Evolutionary conservation across 2,329 filamentous ascomycete genomes (phyloP), one percentile per base, ranked within the genome.

Genomic region (Biscogniauxia mediterranea): DNA sequence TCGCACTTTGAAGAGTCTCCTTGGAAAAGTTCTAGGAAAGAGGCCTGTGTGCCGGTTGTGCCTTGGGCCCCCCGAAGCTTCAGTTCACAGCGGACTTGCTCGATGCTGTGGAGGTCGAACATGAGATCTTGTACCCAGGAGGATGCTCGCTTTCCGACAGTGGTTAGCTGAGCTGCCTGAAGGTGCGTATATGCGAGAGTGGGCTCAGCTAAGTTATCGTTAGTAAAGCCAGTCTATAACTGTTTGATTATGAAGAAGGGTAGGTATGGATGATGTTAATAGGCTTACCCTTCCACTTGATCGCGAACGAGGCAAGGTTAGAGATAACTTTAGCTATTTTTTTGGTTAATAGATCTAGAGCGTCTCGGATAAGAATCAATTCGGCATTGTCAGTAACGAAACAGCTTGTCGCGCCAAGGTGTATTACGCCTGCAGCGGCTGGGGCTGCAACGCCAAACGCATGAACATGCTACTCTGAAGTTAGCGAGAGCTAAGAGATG

Each of bases 301-400:
- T 74, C 9, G 92, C 89, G 73, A 96, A 94, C 42, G 81, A 74
- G 21, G 83, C 81, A 26, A 96, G 82, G 75, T 92, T 92, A 63
- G 85, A 78, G 67, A 96, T 88, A 61, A 92, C 87, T 66, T 86
- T 90, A 55, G 91, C 91, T 5, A 96, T 78, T 77, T 93, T 95
- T 50, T 86, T 86, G 13, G 89, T 79, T 6, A 95, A 75, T 17
- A 95, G 77, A 67, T 93, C 85, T 56, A 96, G 78, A 9, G 85
- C 92, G 62, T 92, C 85, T 28, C 86, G 80, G 68, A 92, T 82
- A 70, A 95, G 85, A 65, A 95, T 92, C 49, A 93, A 78, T 68
- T 93, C 91, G 2, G 88, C 83, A 66, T 93, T 92, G 71, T 93
- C 91, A 59, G 89, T 93, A 49, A 87, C 82, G 70, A 82, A 87